Base-by-base conservation (phyloP, 495 filamentous ascomycete species). In the Lophiostoma macrostomum region DNA sequence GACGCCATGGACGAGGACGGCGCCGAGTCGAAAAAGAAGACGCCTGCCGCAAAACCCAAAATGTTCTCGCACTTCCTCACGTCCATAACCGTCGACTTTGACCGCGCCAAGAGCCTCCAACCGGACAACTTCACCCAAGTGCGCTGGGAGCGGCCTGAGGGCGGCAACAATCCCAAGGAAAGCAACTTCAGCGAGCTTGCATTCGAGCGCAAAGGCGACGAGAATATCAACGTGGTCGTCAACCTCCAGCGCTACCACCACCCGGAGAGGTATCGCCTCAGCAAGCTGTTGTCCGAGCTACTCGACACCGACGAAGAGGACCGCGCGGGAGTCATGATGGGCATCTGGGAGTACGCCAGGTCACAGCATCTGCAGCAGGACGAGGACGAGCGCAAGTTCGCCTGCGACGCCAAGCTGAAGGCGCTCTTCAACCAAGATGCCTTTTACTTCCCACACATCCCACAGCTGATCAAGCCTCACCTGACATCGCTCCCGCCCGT, bases 51-150 rank as follows among this genome's bases (percentile, higher is more conserved):
- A 67, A 61, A 44, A 35, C 58, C 71, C 32, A 79, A 78, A 25
- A 80, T 85, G 48, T 84, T 98, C 69, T 95, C 93, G 22, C 87
- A 96, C 60, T 99, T 96, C 72, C 95, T 99, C 81, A 94, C 94
- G 68, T 76, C 82, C 6, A 84, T 99, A 63, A 87, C 80, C 2
- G 77, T 96, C 31, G 90, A 97, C 48, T 91, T 94, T 54, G 88
- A 95, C 53, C 82, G 81, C 38, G 79, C 54, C 71, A 80, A 62
- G 66, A 74, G 66, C 60, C 28, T 76, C 59, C 59, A 74, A 64
- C 27, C 72, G 4, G 80, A 85, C 37, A 73, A 80, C 40, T 69
- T 79, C 35, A 79, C 87, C 49, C 69, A 82, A 31, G 76, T 81
- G 43, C 80, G 82, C 67, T 89, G 90, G 90, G 78, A 80, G 57